Conservation (phyloP, 2,329 filamentous ascomycete species). For the Gaeumannomyces sp. region DNA sequence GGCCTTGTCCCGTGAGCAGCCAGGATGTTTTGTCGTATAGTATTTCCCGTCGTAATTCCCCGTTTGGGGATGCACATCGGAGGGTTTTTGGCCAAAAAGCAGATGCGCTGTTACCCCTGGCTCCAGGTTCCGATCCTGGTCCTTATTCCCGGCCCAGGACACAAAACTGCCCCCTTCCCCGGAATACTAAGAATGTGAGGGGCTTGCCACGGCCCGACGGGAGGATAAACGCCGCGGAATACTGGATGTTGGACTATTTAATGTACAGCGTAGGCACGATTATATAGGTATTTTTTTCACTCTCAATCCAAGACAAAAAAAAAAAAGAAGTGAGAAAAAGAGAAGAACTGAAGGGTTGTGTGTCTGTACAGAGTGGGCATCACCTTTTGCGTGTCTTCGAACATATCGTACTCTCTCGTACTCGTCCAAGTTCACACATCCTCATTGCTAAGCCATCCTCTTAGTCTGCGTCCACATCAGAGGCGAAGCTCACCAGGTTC, state of each 20-base stretch:
- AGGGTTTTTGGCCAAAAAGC: too few relatives aligned
- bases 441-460: not conserved
- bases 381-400: not conserved
- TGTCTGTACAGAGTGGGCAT: not conserved
- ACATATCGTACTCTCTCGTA: not conserved
- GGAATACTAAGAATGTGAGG: not conserved
- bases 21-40: not conserved
- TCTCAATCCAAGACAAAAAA: not conserved
- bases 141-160: not conserved
- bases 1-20: not conserved
- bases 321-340: not conserved
- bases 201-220: not conserved
- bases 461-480: not conserved
- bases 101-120: too few relatives aligned
- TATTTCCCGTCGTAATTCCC: not conserved
- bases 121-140: not conserved
- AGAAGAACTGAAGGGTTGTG: not conserved
- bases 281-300: not conserved
- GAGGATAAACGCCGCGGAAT: too few relatives aligned
- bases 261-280: not conserved
- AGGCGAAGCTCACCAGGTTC: not conserved
- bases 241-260: not conserved
- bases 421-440: not conserved
- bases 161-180: not conserved
- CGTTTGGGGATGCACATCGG: not conserved